phyloP scores from a whole-genome alignment of 2,329 filamentous ascomycete genomes.

The Curvularia sp. region DNA sequence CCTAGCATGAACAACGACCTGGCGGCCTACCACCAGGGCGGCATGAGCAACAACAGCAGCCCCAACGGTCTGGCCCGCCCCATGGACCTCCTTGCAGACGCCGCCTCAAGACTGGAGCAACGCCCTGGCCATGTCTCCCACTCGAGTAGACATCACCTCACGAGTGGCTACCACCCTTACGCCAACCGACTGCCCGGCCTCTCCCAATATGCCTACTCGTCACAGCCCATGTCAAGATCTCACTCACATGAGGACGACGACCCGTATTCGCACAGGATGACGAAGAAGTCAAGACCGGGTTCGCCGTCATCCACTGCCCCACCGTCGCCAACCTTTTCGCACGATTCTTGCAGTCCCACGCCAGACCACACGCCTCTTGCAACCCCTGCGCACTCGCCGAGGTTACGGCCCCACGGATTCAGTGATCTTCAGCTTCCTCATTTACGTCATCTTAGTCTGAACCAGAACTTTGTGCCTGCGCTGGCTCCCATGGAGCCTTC shows the following conservation, averaged over 20 bases:
- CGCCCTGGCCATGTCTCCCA: conserved; percentile 58
- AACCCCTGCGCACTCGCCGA: conserved; percentile 92
- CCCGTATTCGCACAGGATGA: conserved; percentile 75
- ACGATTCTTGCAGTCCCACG: conserved; percentile 93
- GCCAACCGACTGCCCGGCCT: conserved; percentile 67
- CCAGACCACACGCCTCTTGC: conserved; percentile 98
- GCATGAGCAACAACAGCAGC: conserved; percentile 48
- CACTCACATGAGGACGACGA: conserved; percentile 86
- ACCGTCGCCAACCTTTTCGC: conserved; percentile 94
- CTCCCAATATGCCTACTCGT: conserved; percentile 63
- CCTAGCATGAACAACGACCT: conserved; percentile 65
- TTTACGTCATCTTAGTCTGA: conserved; percentile 75
- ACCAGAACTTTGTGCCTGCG: conserved; percentile 65
- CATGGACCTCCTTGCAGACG: conserved; percentile 73
- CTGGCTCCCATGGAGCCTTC: conserved; percentile 75
- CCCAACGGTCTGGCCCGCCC: conserved; percentile 62
- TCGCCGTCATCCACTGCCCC: conserved; percentile 95
- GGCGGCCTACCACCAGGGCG: conserved; percentile 59
- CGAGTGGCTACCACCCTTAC: conserved; percentile 57
- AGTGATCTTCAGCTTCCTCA: conserved; percentile 83
- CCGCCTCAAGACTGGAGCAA: conserved; percentile 71
- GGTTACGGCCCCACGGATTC: conserved; percentile 77
- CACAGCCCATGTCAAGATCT: conserved; percentile 88
- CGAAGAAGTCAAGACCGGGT: conserved; percentile 90
- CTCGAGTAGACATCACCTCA: conserved; percentile 50